Evolutionary conservation across 164 flowering plant species (phyloP), one percentile per base, ranked within the genome.

Genomic region (Nymphaea colorata): DNA sequence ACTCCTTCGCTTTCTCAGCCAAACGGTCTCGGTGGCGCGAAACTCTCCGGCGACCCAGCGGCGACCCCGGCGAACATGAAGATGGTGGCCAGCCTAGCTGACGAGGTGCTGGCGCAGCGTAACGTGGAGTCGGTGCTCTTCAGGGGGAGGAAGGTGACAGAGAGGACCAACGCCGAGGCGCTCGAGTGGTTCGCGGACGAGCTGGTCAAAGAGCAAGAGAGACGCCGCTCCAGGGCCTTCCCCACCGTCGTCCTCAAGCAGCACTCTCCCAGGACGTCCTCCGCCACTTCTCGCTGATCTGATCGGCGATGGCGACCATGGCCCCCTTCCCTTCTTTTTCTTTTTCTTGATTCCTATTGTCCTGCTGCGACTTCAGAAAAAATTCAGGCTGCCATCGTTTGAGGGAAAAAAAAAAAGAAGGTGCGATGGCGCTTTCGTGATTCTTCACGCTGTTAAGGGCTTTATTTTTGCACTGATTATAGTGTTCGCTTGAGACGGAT

Each of bases 111-210:
- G 76, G 67, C 42, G 36, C 79, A 88, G 62, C 85, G 76, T 68
- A 83, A 81, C 71, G 87, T 84, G 4, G 86, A 86, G 47, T 81
- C 89, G 0, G 66, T 80, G 4, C 67, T 88, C 3, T 88, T 88
- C 51, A 7, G 71, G 57, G 91, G 91, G 59, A 88, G 76, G 79
- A 84, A 83, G 64, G 65, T 88, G 15, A 69, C 53, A 0, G 80
- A 77, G 69, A 70, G 43, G 11, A 81, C 89, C 6, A 86, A 86
- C 47, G 12, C 59, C 43, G 89, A 86, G 61, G 85, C 79, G 68
- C 53, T 88, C 8, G 82, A 84, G 41, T 8, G 16, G 65, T 78
- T 85, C 44, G 81, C 73, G 0, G 81, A 73, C 0, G 86, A 81
- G 65, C 16, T 85, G 14, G 73, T 88, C 2, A 82, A 82, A 61